These are phyloP conservation scores for Chlorella variabilis DNA, from an alignment of 163 green algal species.

Conservation along the genomic window DNA sequence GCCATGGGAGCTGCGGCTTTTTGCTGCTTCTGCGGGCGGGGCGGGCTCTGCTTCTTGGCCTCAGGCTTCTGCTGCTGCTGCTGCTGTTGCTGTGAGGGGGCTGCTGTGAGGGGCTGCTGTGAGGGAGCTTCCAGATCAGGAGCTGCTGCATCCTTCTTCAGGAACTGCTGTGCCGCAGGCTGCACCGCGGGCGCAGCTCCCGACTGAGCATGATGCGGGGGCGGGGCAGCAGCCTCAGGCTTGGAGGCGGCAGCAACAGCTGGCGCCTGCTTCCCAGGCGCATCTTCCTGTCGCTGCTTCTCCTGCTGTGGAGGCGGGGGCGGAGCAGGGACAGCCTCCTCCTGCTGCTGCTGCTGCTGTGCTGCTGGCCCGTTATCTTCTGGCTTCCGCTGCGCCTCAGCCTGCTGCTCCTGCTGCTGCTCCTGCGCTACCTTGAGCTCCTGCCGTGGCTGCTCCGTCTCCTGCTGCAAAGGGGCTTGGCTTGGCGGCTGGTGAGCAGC, in stretches of 20 bases:
- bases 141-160: no score
- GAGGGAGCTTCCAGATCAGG: no score
- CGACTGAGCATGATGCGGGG: no score
- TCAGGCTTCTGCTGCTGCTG: background rate
- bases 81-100: background rate
- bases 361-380: background rate
- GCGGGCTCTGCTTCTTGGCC: background rate
- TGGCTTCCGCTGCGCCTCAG: background rate
- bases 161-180: no score
- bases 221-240: no score
- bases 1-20: background rate
- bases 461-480: background rate
- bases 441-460: background rate
- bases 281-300: no score
- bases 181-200: no score
- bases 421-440: background rate
- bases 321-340: background rate
- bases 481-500: background rate
- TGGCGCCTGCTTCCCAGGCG: no score
- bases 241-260: no score
- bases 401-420: constrained; percentile 6
- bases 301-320: no score
- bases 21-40: background rate
- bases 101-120: background rate
- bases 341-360: constrained; percentile 2